Evolutionary conservation across 805 yeast species (phyloP).

Genomic region (Saccharomyces jurei): DNA sequence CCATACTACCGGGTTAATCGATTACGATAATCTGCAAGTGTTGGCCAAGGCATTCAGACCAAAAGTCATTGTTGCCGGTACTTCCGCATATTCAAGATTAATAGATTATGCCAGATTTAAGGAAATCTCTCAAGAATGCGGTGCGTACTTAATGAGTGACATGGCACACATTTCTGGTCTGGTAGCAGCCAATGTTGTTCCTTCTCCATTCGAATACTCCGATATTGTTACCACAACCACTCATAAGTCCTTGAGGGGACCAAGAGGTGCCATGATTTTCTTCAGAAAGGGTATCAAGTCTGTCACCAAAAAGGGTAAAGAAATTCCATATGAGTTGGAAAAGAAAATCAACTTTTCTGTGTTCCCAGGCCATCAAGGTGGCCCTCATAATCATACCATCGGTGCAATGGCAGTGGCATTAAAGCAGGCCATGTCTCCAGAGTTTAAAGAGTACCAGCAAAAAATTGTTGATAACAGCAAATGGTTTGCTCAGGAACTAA

Average conservation of each 20-base stretch:
- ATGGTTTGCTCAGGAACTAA: constrained; percentile 62
- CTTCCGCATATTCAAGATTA: constrained; percentile 89
- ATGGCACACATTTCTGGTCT: constrained; percentile 98
- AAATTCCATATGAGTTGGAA: constrained; percentile 79
- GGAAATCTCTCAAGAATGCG: constrained; percentile 83
- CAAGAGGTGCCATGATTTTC: constrained; percentile 97
- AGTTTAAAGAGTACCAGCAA: constrained; percentile 77
- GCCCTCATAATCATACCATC: constrained; percentile 97
- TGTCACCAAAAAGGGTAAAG: constrained; percentile 76
- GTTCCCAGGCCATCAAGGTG: constrained; percentile 99
- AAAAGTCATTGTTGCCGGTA: constrained; percentile 90
- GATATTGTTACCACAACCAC: constrained; percentile 97
- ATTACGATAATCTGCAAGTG: constrained; percentile 78
- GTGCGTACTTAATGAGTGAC: constrained; percentile 86
- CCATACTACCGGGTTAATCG: constrained; percentile 80
- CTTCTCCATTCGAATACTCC: constrained; percentile 86
- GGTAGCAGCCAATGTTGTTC: constrained; percentile 88
- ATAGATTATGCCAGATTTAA: constrained; percentile 88
- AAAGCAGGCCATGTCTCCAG: constrained; percentile 85
- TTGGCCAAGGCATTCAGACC: constrained; percentile 87
- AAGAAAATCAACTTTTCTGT: constrained; percentile 90
- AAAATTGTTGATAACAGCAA: constrained; percentile 76
- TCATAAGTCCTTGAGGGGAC: constrained; percentile 96
- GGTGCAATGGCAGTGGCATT: constrained; percentile 93
- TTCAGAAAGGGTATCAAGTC: constrained; percentile 90